A percentile compares a stretch with the other conserved stretches of the same genome.
Conservation (phyloP, 352 stramenopile species). For the Blastocystis hominis region DNA sequence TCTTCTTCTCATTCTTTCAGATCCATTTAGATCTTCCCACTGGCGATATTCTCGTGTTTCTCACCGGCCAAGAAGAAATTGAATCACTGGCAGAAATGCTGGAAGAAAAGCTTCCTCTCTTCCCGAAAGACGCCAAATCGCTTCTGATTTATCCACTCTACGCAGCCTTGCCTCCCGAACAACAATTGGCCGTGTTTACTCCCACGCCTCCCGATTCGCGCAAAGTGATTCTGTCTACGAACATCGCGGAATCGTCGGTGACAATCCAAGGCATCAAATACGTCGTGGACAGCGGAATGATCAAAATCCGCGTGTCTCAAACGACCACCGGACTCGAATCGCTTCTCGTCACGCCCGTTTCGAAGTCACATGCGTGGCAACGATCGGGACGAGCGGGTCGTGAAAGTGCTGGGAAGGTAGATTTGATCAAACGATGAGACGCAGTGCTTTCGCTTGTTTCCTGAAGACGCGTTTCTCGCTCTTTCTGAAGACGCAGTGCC, state of each 20-base stretch:
- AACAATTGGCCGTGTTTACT: slow-evolving; percentile 85
- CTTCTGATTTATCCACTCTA: slow-evolving; percentile 83
- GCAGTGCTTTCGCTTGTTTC: slow-evolving; percentile 69
- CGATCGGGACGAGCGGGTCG: slow-evolving; percentile 75
- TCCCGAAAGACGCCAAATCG: slow-evolving; percentile 63
- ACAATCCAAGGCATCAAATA: slow-evolving; percentile 92
- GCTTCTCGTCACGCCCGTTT: slow-evolving; percentile 74
- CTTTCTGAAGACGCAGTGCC: slow-evolving; percentile 60
- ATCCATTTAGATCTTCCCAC: slow-evolving; percentile 65
- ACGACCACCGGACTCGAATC: slow-evolving; percentile 76
- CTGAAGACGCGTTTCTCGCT: slow-evolving; percentile 62
- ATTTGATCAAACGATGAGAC: not conserved
- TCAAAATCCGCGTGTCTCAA: slow-evolving; percentile 79
- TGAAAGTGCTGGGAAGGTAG: slow-evolving; percentile 69
- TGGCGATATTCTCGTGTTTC: slow-evolving; percentile 81
- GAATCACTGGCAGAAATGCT: slow-evolving; percentile 75
- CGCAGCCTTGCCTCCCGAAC: slow-evolving; percentile 80
- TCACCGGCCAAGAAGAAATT: slow-evolving; percentile 94
- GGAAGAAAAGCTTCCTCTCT: slow-evolving; percentile 70
- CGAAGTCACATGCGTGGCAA: slow-evolving; percentile 79
- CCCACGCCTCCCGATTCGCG: slow-evolving; percentile 66
- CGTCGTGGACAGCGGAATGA: slow-evolving; percentile 88
- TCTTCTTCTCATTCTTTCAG: no score
- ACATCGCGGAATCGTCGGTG: slow-evolving; percentile 90
- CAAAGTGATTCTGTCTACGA: slow-evolving; percentile 75